These are phyloP conservation scores for Fonsecaea multimorphosa DNA, from an alignment of 2,329 filamentous ascomycete species.

Conservation along the genomic window DNA sequence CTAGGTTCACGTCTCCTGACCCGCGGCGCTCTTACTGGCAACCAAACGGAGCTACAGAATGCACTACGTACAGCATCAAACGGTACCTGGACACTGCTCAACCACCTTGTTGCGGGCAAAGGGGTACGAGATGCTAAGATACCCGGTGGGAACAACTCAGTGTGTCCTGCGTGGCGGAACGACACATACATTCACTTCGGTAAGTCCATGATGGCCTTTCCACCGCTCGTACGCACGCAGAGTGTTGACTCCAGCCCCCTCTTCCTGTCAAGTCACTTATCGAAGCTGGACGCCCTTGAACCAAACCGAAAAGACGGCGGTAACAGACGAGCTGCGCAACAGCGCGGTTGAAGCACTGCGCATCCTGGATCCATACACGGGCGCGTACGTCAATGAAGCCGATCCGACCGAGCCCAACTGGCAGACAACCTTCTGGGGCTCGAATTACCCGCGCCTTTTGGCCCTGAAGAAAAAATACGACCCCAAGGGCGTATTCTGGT, in stretches of 20 bases:
- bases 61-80: not conserved
- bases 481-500: slow-evolving; percentile 38
- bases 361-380: slow-evolving; percentile 40
- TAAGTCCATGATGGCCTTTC: not conserved
- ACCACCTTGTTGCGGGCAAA: not conserved
- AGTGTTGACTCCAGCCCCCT: not conserved
- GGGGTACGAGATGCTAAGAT: not conserved
- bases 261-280: not conserved
- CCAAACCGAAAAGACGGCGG: not conserved
- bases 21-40: not conserved
- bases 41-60: not conserved
- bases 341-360: slow-evolving; percentile 40
- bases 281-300: slow-evolving; percentile 4
- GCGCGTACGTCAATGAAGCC: slow-evolving; percentile 41
- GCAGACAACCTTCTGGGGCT: slow-evolving; percentile 49
- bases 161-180: slow-evolving; percentile 1
- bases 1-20: not conserved
- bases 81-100: not conserved
- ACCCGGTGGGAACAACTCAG: not conserved
- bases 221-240: not conserved
- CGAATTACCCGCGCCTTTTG: slow-evolving; percentile 41
- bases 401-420: slow-evolving; percentile 48
- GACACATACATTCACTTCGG: slow-evolving; percentile 5
- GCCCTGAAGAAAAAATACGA: slow-evolving; percentile 43
- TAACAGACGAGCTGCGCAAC: not conserved